Evolutionary conservation across 805 yeast species (phyloP).

Genomic region (Deakozyma indianensis): DNA sequence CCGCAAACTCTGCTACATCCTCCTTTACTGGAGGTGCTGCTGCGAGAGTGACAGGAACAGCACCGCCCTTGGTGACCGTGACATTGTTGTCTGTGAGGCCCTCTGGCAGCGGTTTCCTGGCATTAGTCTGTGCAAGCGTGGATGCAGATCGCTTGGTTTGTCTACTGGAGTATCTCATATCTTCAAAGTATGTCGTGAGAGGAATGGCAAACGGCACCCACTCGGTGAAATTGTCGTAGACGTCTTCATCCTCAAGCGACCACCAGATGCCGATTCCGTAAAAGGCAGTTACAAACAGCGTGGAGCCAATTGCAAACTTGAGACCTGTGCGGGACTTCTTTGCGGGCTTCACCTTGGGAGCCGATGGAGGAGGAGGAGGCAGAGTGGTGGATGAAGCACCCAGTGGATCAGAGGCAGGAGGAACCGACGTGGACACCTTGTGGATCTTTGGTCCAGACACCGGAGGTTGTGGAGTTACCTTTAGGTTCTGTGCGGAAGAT

Average conservation of each 20-base stretch:
- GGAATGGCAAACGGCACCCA: conserved; percentile 42
- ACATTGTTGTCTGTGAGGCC: neutral
- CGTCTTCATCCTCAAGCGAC: conserved; percentile 40
- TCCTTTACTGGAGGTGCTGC: neutral
- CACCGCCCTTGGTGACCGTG: conserved; percentile 2
- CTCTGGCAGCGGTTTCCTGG: neutral
- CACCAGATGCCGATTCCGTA: conserved; percentile 50
- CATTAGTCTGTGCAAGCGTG: neutral
- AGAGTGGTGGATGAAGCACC: neutral
- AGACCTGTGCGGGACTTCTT: conserved; percentile 18
- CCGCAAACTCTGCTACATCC: conserved; percentile 6
- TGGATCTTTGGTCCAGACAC: neutral
- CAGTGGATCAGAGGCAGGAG: neutral
- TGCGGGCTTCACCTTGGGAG: conserved; percentile 5
- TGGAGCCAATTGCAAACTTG: conserved; percentile 16
- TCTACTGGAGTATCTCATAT: neutral
- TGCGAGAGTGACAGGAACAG: conserved; percentile 7
- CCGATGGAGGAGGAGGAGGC: conserved; percentile 6
- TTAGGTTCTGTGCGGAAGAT: too few relatives aligned
- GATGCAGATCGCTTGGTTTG: neutral
- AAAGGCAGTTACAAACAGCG: conserved; percentile 19
- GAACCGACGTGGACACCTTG: neutral
- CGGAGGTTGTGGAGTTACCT: too few relatives aligned
- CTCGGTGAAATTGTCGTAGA: conserved; percentile 48
- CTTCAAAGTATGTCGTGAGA: neutral